Conservation (phyloP, 371 early-diverging fungal genomes). For the Capniomyces stellatus region DNA sequence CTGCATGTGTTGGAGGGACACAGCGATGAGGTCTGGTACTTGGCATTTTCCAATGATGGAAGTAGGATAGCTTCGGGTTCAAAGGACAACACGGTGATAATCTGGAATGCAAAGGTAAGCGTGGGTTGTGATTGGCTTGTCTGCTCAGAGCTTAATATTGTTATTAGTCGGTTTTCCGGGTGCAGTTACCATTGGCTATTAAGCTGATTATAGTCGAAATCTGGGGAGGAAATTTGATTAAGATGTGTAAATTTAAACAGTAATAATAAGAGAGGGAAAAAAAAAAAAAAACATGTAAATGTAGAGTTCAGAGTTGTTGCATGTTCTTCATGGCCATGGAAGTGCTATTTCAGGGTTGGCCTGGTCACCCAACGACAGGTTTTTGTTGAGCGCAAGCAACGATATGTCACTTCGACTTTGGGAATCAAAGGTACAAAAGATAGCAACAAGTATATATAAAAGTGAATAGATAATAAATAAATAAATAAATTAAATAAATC, state of each 20-base stretch:
- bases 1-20: constrained; percentile 55
- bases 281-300: too few species aligned
- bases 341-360: constrained; percentile 54
- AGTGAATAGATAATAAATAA: too few species aligned
- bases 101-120: constrained; percentile 64
- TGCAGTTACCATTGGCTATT: too few species aligned
- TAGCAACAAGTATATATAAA: too few species aligned
- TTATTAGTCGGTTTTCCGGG: constrained; percentile 27
- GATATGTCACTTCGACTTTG: constrained; percentile 64
- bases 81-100: constrained; percentile 62
- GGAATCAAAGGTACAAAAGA: constrained; percentile 53
- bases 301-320: not conserved
- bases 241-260: too few species aligned
- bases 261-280: too few species aligned
- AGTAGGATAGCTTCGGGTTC: constrained; percentile 75
- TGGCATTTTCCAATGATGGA: constrained; percentile 76
- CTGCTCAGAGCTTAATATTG: too few species aligned
- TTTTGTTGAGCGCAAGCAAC: constrained; percentile 57
- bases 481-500: too few species aligned
- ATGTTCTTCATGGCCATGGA: constrained; percentile 29
- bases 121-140: not conserved
- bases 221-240: too few species aligned
- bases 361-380: constrained; percentile 76
- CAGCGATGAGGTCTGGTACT: constrained; percentile 87
- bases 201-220: too few species aligned